Base-by-base conservation (phyloP, 1,284 basidiomycete genomes). In the Moesziomyces sp. region DNA sequence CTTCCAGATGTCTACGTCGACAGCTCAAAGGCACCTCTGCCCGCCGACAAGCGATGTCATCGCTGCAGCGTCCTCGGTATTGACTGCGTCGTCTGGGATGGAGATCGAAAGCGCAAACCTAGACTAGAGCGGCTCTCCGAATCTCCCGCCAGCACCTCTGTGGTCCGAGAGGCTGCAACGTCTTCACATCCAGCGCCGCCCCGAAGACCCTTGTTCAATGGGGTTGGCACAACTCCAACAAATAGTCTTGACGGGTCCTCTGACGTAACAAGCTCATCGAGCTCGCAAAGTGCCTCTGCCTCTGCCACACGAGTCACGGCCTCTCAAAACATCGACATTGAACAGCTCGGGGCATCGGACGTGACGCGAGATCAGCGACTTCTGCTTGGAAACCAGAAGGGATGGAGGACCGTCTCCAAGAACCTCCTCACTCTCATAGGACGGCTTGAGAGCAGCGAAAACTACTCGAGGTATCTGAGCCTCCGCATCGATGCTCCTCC, bases 61-160 rank as follows among this genome's bases (percentile, higher is more conserved):
- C 62, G 74, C 7, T 78, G 76, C 58, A 55, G 38, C 23, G 57
- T 60, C 26, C 56, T 74, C 24, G 55, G 46, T n/a, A 38, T 69
- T 5, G 66, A 67, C 19, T 78, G 76, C 42, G 40, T 76, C 52
- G 70, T 78, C 24, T 77, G 60, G 58, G 74, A 77, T 46, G 74
- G 67, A 38, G 71, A 77, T 30, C 61, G 74, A 46, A 77, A 77
- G 52, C 54, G 66, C 21, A 71, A 66, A 45, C 66, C 59, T 0
- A 63, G 47, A 26, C 45, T 57, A 3, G 50, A 53, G 0, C 30
- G 14, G 18, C 45, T 19, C 13, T 3, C 28, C 26, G 28, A 30
- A 9, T 45, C 50, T 14, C 48, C 54, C 19, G 45, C 44, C 8
- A 50, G 45, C 23, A 38, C 38, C 38, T 45, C 54, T n/a, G 52